Conservation (phyloP, 208 protist genomes). For the Zelonia costaricensis region DNA sequence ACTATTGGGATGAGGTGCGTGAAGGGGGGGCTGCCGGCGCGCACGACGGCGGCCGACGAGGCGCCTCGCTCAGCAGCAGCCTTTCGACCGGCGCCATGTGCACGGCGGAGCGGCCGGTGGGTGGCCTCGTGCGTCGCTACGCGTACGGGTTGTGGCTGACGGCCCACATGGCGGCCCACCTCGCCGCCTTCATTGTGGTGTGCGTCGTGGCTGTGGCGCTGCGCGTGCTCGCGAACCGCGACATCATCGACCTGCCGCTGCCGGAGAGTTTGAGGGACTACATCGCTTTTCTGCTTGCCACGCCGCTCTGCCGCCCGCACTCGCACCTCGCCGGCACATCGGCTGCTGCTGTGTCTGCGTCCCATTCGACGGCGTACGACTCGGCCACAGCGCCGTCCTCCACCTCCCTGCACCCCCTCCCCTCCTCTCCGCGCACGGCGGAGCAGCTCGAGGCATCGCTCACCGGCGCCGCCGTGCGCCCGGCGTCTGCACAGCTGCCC, state of each 20-base stretch:
- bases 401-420: neutral
- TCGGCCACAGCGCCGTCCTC: neutral
- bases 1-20: neutral
- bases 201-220: conserved; percentile 40
- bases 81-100: conserved; percentile 5
- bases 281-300: conserved; percentile 41
- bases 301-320: conserved; percentile 20
- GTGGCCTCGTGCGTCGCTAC: conserved; percentile 15
- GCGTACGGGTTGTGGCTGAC: conserved; percentile 41
- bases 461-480: too few species aligned
- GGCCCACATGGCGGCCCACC: conserved; percentile 29
- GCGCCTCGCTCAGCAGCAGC: conserved; percentile 4
- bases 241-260: conserved; percentile 51
- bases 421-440: neutral
- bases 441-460: too few species aligned
- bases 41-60: neutral
- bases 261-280: conserved; percentile 31
- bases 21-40: neutral
- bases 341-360: too few species aligned
- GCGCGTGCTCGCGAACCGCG: conserved; percentile 43
- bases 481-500: too few species aligned
- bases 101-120: neutral
- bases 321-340: conserved; percentile 1
- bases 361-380: neutral
- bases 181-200: conserved; percentile 42